Evolutionary conservation across 768 basidiomycete genomes (phyloP).

Genomic region (Lentinula aciculospora): DNA sequence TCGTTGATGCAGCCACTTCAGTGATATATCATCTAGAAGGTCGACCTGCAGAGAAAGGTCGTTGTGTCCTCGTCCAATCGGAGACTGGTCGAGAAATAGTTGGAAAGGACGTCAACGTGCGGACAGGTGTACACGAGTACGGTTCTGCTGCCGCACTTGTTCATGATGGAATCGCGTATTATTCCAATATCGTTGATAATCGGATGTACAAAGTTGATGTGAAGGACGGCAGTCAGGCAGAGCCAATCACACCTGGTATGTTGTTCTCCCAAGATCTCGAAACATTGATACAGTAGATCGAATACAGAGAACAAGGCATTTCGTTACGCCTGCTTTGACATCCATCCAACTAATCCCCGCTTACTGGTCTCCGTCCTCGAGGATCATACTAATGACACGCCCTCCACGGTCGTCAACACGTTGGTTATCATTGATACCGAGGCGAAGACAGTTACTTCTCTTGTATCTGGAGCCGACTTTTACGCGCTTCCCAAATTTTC

Average conservation of each 20-base stretch:
- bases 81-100: constrained; percentile 44
- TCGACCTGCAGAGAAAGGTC: constrained; percentile 45
- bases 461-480: constrained; percentile 63
- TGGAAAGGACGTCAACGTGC: constrained; percentile 50
- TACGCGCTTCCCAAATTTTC: constrained; percentile 54
- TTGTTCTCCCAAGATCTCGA: not conserved
- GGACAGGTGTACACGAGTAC: constrained; percentile 60
- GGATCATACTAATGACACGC: constrained; percentile 56
- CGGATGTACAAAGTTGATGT: constrained; percentile 33
- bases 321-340: constrained; percentile 60
- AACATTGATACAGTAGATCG: constrained; percentile 2
- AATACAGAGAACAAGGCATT: constrained; percentile 30
- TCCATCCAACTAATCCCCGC: constrained; percentile 47
- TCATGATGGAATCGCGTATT: constrained; percentile 40
- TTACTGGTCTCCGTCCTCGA: constrained; percentile 62
- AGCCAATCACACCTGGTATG: constrained; percentile 62
- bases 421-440: constrained; percentile 51
- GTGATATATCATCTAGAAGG: constrained; percentile 52
- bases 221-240: constrained; percentile 27
- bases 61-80: constrained; percentile 54
- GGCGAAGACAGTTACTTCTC: constrained; percentile 34
- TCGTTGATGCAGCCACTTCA: constrained; percentile 46
- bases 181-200: constrained; percentile 45
- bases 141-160: constrained; percentile 55
- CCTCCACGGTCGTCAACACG: constrained; percentile 47